Evolutionary conservation across 208 protist species (phyloP).

Genomic region (Trypanosoma melophagium): DNA sequence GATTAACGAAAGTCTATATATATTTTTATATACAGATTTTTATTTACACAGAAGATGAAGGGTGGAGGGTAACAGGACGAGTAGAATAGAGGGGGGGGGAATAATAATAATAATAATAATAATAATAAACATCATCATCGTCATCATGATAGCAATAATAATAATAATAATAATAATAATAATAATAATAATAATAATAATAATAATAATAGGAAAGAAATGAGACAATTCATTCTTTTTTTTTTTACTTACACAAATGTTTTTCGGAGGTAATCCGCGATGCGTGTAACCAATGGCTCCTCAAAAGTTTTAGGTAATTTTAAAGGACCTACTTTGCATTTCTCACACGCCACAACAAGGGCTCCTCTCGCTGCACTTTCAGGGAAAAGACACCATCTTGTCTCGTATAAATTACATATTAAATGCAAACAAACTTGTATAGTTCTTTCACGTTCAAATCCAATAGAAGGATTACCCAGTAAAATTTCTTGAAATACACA

Average conservation of each 20-base stretch:
- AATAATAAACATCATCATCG: too few relatives aligned
- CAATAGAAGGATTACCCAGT: conserved; percentile 21
- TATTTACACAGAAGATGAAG: too few relatives aligned
- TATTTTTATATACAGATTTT: too few relatives aligned
- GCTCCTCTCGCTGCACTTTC: conserved; percentile 58
- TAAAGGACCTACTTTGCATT: conserved; percentile 20
- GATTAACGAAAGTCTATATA: not conserved
- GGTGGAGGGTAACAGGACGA: too few relatives aligned
- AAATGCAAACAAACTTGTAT: conserved; percentile 55
- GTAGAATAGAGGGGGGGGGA: too few relatives aligned
- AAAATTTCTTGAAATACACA: conserved; percentile 45
- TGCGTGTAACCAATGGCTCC: conserved; percentile 2
- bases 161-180: conserved; percentile 15
- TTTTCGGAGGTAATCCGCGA: conserved; percentile 24
- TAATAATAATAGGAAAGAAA: conserved; percentile 10
- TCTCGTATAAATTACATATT: conserved; percentile 49
- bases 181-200: conserved; percentile 22
- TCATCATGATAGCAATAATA: conserved; percentile 10
- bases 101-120: too few relatives aligned
- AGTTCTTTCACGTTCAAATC: conserved; percentile 38
- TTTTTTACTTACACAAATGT: not conserved
- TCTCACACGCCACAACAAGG: conserved; percentile 39
- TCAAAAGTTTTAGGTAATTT: conserved; percentile 18
- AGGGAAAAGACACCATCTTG: conserved; percentile 62
- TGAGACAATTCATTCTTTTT: conserved; percentile 16